Conservation (phyloP, 805 yeast species). For the Ogataea methanolica region DNA sequence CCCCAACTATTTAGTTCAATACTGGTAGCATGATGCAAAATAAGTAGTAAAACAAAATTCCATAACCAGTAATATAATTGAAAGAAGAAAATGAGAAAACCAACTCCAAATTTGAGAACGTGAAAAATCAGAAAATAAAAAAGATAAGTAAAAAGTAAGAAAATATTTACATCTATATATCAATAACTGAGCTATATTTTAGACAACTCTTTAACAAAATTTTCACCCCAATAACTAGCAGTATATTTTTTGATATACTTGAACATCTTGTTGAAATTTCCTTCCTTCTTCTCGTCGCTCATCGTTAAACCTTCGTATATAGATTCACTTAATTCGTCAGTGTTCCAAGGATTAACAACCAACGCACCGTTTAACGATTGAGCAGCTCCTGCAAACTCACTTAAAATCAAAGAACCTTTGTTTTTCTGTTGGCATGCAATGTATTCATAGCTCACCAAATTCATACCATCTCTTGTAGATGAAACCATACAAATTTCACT, state of each 20-base stretch:
- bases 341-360: slow-evolving; percentile 97
- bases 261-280: slow-evolving; percentile 80
- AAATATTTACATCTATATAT: too few species aligned
- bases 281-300: slow-evolving; percentile 71
- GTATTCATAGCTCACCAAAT: slow-evolving; percentile 91
- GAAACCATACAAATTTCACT: slow-evolving; percentile 91
- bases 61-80: too few species aligned
- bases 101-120: too few species aligned
- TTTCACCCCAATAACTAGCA: slow-evolving; percentile 95
- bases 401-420: slow-evolving; percentile 80
- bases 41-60: too few species aligned
- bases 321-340: slow-evolving; percentile 85
- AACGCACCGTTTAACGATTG: slow-evolving; percentile 93
- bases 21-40: too few species aligned
- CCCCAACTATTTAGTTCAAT: too few species aligned
- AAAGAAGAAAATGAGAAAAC: too few species aligned
- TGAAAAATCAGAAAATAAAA: too few species aligned
- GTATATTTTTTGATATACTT: slow-evolving; percentile 89
- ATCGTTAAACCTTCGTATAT: slow-evolving; percentile 82
- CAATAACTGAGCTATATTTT: slow-evolving; percentile 7
- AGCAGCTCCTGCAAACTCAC: slow-evolving; percentile 99
- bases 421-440: slow-evolving; percentile 85
- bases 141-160: too few species aligned
- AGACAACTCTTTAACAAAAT: slow-evolving; percentile 78
- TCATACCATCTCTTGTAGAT: slow-evolving; percentile 98